phyloP scores from a whole-genome alignment of 129 eudicot genomes.

The Pseudognaphalium luteoalbum region DNA sequence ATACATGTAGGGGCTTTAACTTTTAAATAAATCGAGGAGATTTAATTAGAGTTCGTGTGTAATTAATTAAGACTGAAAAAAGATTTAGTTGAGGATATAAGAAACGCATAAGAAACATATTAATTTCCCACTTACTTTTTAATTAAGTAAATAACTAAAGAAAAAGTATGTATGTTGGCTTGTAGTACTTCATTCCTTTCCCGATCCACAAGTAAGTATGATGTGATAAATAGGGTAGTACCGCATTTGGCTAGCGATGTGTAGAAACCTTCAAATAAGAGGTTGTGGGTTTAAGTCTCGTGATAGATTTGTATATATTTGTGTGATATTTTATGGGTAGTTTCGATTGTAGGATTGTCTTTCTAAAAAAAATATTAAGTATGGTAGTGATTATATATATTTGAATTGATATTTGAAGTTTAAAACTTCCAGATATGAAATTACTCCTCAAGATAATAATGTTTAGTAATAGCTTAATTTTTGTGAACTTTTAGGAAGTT shows the following conservation, averaged over 20 bases:
- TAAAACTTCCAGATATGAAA: too few species aligned
- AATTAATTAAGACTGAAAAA: background rate
- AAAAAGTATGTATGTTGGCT: background rate
- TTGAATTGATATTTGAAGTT: too few species aligned
- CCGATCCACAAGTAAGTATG: background rate
- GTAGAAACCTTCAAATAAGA: too few species aligned
- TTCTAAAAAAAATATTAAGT: too few species aligned
- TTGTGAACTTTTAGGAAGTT: conserved; percentile 47
- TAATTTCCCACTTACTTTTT: background rate
- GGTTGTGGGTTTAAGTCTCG: too few species aligned
- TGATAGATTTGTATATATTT: too few species aligned
- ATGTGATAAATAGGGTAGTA: background rate
- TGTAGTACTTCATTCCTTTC: background rate
- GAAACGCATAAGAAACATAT: too few species aligned
- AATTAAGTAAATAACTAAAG: background rate
- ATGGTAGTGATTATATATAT: background rate
- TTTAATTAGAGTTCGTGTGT: background rate
- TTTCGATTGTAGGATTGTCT: too few species aligned
- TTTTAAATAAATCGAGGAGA: conserved; percentile 1
- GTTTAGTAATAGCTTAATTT: background rate
- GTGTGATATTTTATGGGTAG: too few species aligned
- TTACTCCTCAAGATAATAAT: background rate
- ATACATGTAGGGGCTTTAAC: conserved; percentile 5
- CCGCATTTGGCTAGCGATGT: too few species aligned
- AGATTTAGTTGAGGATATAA: background rate